phyloP scores from a whole-genome alignment of 768 basidiomycete genomes.

The Suillus lakei region DNA sequence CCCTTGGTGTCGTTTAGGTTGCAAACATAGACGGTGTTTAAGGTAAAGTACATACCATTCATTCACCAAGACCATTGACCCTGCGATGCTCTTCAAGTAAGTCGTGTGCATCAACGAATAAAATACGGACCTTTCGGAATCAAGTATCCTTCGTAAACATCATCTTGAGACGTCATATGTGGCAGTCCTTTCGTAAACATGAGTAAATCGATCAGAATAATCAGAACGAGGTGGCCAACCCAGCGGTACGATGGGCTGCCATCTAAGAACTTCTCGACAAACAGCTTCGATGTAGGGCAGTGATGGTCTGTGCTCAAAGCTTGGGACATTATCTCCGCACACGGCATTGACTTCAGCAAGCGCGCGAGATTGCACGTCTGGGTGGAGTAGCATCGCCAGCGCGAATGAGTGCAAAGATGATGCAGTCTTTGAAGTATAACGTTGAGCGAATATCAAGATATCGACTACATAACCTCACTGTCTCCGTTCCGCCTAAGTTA shows the following conservation, averaged over 20 bases:
- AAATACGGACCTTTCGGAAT: slow-evolving; percentile 23
- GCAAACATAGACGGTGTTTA: background rate
- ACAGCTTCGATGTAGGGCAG: slow-evolving; percentile 33
- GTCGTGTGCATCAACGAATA: background rate
- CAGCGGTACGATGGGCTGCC: slow-evolving; percentile 20
- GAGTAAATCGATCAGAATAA: background rate
- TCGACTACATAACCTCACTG: slow-evolving; percentile 18
- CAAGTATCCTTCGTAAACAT: slow-evolving; percentile 23
- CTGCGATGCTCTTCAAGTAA: background rate
- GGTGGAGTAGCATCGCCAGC: slow-evolving; percentile 31
- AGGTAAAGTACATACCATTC: background rate
- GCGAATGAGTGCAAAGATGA: slow-evolving; percentile 25
- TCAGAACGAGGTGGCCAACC: slow-evolving; percentile 10
- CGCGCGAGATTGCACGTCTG: slow-evolving; percentile 28
- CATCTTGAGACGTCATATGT: slow-evolving; percentile 18
- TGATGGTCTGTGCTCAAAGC: slow-evolving; percentile 25
- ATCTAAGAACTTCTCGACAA: slow-evolving; percentile 29
- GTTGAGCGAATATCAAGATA: background rate
- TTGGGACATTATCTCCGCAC: slow-evolving; percentile 27
- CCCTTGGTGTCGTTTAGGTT: background rate
- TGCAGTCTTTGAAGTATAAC: slow-evolving; percentile 16
- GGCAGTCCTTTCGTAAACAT: slow-evolving; percentile 9
- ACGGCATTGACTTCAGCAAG: slow-evolving; percentile 33
- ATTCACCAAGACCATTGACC: background rate
- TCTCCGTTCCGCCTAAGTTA: slow-evolving; percentile 23